A percentile compares a stretch with the other conserved stretches of the same genome.
Conservation (phyloP, 768 basidiomycete genomes). For the Sistotremastrum niveocremeum region DNA sequence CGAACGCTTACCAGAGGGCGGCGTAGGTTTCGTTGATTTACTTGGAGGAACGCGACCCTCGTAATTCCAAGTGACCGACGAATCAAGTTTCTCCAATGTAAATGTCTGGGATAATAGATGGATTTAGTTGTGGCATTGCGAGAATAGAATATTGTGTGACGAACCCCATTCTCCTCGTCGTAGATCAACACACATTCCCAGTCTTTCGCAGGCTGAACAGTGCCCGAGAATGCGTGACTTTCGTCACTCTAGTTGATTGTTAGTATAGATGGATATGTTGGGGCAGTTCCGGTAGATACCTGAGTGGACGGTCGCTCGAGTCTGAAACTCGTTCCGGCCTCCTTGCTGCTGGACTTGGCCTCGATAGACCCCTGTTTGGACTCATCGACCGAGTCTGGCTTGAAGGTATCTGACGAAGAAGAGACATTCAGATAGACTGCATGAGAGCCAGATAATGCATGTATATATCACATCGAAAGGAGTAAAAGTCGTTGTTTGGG, state of each 20-base stretch:
- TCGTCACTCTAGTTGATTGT: slow-evolving; percentile 31
- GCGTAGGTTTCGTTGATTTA: slow-evolving; percentile 8
- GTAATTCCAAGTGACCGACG: slow-evolving; percentile 40
- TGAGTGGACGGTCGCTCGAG: slow-evolving; percentile 56
- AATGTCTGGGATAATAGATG: slow-evolving; percentile 35
- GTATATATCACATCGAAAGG: slow-evolving; percentile 52
- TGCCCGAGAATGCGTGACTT: slow-evolving; percentile 41
- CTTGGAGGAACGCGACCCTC: slow-evolving; percentile 27
- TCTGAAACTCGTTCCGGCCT: slow-evolving; percentile 36
- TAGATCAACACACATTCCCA: slow-evolving; percentile 70
- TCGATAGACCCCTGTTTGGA: slow-evolving; percentile 54
- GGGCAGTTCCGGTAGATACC: slow-evolving; percentile 25
- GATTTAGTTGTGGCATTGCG: slow-evolving; percentile 3
- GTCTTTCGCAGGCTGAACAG: slow-evolving; percentile 47
- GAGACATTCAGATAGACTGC: neutral
- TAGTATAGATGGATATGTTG: neutral
- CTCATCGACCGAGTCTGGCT: slow-evolving; percentile 55
- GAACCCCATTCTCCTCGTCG: slow-evolving; percentile 59
- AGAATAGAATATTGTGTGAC: slow-evolving; percentile 11
- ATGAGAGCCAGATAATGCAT: slow-evolving; percentile 1
- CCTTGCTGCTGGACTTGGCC: slow-evolving; percentile 30
- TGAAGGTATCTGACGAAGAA: slow-evolving; percentile 49
- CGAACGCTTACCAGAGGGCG: neutral
- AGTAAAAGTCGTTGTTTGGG: slow-evolving; percentile 59
- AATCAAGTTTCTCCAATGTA: slow-evolving; percentile 65